Percentiles rank a stretch among this genome's conserved stretches.
These are phyloP conservation scores for Mucor irregularis DNA, from an alignment of 371 early-diverging fungal species.

Conservation along the genomic window DNA sequence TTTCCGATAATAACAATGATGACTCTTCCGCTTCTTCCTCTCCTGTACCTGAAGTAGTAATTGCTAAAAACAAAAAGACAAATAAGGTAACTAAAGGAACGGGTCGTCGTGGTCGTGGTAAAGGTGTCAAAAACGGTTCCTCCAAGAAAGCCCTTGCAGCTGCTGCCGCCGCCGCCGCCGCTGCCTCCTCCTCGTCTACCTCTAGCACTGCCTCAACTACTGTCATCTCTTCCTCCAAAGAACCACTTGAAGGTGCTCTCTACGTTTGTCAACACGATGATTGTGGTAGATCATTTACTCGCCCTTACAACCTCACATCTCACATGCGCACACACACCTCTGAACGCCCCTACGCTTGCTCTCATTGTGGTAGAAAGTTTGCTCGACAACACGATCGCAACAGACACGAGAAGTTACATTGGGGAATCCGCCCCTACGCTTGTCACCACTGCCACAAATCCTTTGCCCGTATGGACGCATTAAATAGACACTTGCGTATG, in stretches of 20 bases:
- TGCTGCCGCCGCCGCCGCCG: slow-evolving; percentile 6
- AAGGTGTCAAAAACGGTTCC: slow-evolving; percentile 23
- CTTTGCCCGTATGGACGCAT: slow-evolving; percentile 68
- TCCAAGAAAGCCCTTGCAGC: slow-evolving; percentile 8
- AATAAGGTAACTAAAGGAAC: slow-evolving; percentile 18
- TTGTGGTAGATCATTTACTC: slow-evolving; percentile 68
- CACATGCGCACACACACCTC: slow-evolving; percentile 90
- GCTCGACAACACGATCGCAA: slow-evolving; percentile 63
- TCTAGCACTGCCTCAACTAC: background rate
- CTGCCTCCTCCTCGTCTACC: background rate
- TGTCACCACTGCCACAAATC: slow-evolving; percentile 54
- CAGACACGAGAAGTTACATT: slow-evolving; percentile 59
- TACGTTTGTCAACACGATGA: slow-evolving; percentile 43
- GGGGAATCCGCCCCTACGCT: slow-evolving; percentile 56
- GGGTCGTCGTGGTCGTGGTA: slow-evolving; percentile 27
- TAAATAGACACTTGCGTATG: slow-evolving; percentile 68
- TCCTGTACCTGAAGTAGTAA: slow-evolving; percentile 8
- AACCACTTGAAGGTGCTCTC: slow-evolving; percentile 21
- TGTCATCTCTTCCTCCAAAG: slow-evolving; percentile 7
- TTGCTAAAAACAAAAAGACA: slow-evolving; percentile 11
- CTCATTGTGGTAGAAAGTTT: slow-evolving; percentile 51
- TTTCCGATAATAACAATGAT: slow-evolving; percentile 1
- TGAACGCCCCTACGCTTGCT: slow-evolving; percentile 67
- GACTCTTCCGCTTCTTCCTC: slow-evolving; percentile 7
- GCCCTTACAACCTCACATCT: slow-evolving; percentile 73